Conservation (phyloP, 176 grass and related monocot species). For the Bonia amplexicaulis region DNA sequence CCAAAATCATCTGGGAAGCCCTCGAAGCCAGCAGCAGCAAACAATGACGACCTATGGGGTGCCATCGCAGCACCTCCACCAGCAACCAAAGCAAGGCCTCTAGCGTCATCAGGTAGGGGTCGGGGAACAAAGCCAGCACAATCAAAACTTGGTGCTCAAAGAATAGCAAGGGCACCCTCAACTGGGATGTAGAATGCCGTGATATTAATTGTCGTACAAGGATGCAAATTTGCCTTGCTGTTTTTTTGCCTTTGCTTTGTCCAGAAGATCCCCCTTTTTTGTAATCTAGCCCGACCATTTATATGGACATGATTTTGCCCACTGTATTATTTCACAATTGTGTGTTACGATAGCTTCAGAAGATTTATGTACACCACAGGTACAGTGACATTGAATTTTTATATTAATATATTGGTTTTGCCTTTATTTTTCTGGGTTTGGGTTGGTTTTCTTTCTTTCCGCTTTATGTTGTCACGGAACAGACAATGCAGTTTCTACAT, state of each 20-base stretch:
- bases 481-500: neutral
- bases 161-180: conserved; percentile 67
- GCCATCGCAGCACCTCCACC: conserved; percentile 87
- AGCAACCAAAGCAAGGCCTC: conserved; percentile 80
- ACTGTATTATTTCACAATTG: conserved; percentile 30
- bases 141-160: conserved; percentile 91
- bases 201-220: conserved; percentile 42
- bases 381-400: conserved; percentile 1
- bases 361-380: conserved; percentile 31
- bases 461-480: neutral
- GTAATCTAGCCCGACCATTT: conserved; percentile 55
- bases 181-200: conserved; percentile 41
- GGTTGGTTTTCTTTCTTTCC: neutral
- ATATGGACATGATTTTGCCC: conserved; percentile 41
- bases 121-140: conserved; percentile 66
- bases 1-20: conserved; percentile 68
- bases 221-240: conserved; percentile 8
- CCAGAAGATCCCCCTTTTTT: conserved; percentile 41
- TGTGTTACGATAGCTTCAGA: conserved; percentile 28
- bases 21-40: conserved; percentile 32
- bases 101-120: conserved; percentile 70
- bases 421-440: neutral
- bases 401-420: conserved; percentile 26
- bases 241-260: neutral
- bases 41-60: conserved; percentile 73